Evolutionary conservation across 768 basidiomycete species (phyloP).

Genomic region (Gautieria morchelliformis): DNA sequence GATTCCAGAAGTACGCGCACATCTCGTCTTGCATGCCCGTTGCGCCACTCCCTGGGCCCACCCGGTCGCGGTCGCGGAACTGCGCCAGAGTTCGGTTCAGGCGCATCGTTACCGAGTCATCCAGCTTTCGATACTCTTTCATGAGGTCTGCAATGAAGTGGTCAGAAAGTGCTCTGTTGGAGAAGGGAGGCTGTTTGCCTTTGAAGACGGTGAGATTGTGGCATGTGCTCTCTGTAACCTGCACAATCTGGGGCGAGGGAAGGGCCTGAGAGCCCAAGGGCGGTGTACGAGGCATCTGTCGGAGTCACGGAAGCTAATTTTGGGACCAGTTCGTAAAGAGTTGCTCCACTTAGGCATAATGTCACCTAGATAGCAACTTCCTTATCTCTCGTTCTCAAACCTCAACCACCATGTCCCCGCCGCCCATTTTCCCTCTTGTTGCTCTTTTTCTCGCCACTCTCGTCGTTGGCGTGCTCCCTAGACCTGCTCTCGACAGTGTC

Average conservation of each 20-base stretch:
- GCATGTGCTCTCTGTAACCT: slow-evolving; percentile 66
- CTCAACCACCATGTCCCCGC: too few species aligned
- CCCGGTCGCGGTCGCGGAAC: slow-evolving; percentile 62
- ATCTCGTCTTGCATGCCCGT: slow-evolving; percentile 56
- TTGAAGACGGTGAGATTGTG: slow-evolving; percentile 71
- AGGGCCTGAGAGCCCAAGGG: slow-evolving; percentile 3
- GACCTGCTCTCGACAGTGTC: not conserved
- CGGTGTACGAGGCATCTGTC: not conserved
- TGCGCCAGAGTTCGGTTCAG: slow-evolving; percentile 71
- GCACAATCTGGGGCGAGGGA: slow-evolving; percentile 46
- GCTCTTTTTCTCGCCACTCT: not conserved
- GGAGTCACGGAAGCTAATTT: not conserved
- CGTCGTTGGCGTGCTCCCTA: too few species aligned
- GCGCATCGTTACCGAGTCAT: slow-evolving; percentile 73
- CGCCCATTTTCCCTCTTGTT: not conserved
- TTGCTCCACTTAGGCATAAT: too few species aligned
- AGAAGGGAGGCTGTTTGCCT: slow-evolving; percentile 30
- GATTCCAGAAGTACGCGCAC: slow-evolving; percentile 68
- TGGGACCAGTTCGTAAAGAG: too few species aligned
- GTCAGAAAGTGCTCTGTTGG: not conserved
- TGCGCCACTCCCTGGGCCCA: slow-evolving; percentile 28
- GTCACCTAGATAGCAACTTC: too few species aligned
- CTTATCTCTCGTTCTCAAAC: too few species aligned
- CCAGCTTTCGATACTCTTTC: slow-evolving; percentile 70
- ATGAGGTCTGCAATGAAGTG: slow-evolving; percentile 48